phyloP scores from a whole-genome alignment of 148 eudicot species.

The Amaranthus palmeri region DNA sequence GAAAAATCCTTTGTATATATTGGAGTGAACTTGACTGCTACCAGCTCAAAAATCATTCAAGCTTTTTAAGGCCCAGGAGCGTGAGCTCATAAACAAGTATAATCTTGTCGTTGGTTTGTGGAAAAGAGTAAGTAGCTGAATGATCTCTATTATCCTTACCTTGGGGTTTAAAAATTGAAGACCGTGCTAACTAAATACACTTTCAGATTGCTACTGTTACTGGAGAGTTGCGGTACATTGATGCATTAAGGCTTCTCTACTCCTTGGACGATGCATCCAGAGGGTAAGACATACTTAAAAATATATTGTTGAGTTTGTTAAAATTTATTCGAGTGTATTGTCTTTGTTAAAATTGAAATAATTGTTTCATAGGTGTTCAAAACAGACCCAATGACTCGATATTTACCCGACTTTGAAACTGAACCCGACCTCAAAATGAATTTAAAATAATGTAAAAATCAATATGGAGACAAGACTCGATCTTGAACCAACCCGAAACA shows the following conservation, averaged over 20 bases:
- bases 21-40: constrained; percentile 36
- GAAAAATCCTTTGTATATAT: neutral
- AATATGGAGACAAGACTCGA: too few relatives aligned
- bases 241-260: constrained; percentile 60
- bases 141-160: constrained; percentile 6
- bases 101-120: constrained; percentile 74
- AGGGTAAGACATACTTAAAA: constrained; percentile 46
- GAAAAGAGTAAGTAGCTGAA: constrained; percentile 73
- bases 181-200: constrained; percentile 12
- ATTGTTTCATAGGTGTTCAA: neutral
- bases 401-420: too few relatives aligned
- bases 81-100: constrained; percentile 66
- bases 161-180: neutral
- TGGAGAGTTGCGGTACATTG: constrained; percentile 72
- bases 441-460: too few relatives aligned
- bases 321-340: neutral
- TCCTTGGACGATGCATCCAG: constrained; percentile 73
- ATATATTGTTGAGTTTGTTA: neutral
- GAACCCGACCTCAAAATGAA: too few relatives aligned
- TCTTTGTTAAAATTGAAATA: neutral
- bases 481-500: too few relatives aligned
- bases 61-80: constrained; percentile 66
- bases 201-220: constrained; percentile 68
- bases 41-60: constrained; percentile 80
- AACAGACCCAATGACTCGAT: too few relatives aligned